Conservation (phyloP, 805 yeast genomes). For the Metschnikowia drakensbergensis region DNA sequence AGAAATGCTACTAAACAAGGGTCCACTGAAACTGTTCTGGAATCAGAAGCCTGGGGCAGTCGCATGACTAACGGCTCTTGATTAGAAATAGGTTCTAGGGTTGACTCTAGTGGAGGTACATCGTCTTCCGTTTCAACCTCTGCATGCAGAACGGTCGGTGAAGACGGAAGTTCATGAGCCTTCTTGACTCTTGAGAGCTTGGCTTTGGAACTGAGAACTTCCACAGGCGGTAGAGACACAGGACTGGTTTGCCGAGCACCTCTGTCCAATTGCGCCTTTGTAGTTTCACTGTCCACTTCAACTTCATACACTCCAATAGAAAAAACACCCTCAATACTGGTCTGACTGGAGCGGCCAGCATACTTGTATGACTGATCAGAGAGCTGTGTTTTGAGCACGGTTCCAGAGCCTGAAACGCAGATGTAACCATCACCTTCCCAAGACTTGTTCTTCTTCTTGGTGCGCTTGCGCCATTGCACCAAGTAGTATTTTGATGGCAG, state of each 20-base stretch:
- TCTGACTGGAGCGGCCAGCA: constrained; percentile 13
- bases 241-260: no score
- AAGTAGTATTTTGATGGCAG: constrained; percentile 14
- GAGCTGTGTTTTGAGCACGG: constrained; percentile 27
- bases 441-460: constrained; percentile 76
- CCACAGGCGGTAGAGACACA: not conserved
- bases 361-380: constrained; percentile 22
- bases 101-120: not conserved
- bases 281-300: constrained; percentile 43
- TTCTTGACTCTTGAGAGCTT: not conserved
- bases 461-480: constrained; percentile 66
- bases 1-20: constrained; percentile 50
- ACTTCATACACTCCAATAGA: constrained; percentile 58
- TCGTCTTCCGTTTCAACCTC: not conserved
- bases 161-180: not conserved
- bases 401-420: constrained; percentile 23
- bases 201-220: not conserved
- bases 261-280: constrained; percentile 6
- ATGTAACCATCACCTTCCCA: constrained; percentile 93
- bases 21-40: constrained; percentile 50
- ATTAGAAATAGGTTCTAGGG: not conserved
- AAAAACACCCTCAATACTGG: constrained; percentile 29
- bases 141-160: not conserved
- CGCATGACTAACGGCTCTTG: constrained; percentile 4
- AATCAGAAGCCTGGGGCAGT: not conserved